A percentile compares a stretch with the other conserved stretches of the same genome.
Evolutionary conservation across 257 asterid species (phyloP).

Genomic region (Jasminum sambac): DNA sequence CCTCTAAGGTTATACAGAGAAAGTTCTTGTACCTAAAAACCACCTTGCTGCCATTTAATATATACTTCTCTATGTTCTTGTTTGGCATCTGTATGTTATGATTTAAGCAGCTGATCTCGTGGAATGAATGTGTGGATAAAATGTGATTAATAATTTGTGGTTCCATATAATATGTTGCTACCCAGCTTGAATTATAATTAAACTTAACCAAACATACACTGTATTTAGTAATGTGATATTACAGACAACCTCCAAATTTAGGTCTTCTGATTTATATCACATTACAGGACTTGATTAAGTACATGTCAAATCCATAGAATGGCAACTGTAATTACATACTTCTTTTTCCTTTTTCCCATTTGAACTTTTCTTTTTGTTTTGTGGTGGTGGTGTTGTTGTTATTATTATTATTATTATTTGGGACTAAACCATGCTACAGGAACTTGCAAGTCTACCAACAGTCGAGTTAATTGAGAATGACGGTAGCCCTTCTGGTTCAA

Average conservation of each 20-base stretch:
- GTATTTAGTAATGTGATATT: conserved; percentile 3
- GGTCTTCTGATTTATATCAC: neutral
- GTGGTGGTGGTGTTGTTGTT: too few species aligned
- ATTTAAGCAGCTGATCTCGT: too few species aligned
- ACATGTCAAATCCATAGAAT: conserved; percentile 18
- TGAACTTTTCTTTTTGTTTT: too few species aligned
- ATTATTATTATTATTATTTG: too few species aligned
- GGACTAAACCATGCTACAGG: conserved; percentile 42
- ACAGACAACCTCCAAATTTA: conserved; percentile 1
- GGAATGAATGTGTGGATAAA: too few species aligned
- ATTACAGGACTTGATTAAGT: neutral
- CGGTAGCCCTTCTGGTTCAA: conserved; percentile 94
- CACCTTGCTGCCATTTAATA: neutral
- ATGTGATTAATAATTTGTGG: too few species aligned
- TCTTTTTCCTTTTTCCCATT: neutral
- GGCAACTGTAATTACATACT: conserved; percentile 16
- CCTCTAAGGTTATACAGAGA: conserved; percentile 13
- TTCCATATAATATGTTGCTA: too few species aligned
- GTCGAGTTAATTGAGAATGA: conserved; percentile 77
- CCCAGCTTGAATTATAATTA: too few species aligned
- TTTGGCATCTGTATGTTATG: too few species aligned
- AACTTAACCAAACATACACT: too few species aligned
- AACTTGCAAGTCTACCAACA: conserved; percentile 63
- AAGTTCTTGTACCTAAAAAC: conserved; percentile 4
- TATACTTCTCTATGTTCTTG: neutral